Evolutionary conservation across 306 rosid genomes (phyloP).

Genomic region (Trifolium repens): DNA sequence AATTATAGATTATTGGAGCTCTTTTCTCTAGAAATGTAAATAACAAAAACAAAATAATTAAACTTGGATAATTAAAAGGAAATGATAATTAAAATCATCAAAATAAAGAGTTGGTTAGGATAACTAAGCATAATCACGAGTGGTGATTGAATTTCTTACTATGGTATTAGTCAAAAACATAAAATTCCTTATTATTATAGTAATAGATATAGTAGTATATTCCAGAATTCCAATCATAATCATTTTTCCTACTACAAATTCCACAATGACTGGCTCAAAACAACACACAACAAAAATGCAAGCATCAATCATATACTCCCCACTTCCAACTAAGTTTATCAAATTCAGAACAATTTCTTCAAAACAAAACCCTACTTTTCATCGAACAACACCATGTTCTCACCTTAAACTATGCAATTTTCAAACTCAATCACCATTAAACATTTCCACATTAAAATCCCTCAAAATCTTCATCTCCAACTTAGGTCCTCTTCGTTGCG

Average conservation of each 20-base stretch:
- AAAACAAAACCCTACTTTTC: conserved; percentile 12
- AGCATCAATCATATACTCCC: conserved; percentile 43
- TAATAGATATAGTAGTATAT: too few relatives aligned
- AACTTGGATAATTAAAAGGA: too few relatives aligned
- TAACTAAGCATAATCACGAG: too few relatives aligned
- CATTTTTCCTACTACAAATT: not conserved
- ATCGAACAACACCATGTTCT: conserved; percentile 18
- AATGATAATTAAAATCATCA: too few relatives aligned
- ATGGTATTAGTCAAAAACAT: too few relatives aligned
- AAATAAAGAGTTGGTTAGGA: too few relatives aligned
- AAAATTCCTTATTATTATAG: too few relatives aligned
- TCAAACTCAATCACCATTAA: conserved; percentile 18
- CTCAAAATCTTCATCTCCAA: not conserved
- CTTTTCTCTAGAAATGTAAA: too few relatives aligned
- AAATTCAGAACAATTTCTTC: conserved; percentile 22
- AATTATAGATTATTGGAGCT: too few relatives aligned
- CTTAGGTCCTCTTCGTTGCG: conserved; percentile 49
- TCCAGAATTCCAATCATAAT: too few relatives aligned
- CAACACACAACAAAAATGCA: not conserved
- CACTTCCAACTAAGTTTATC: conserved; percentile 33
- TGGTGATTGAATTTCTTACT: too few relatives aligned
- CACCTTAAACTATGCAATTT: conserved; percentile 5
- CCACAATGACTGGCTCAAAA: not conserved
- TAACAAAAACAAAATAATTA: too few relatives aligned
- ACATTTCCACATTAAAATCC: not conserved